Conservation (phyloP, 2,329 filamentous ascomycete species). For the Elsinoe ampelina region DNA sequence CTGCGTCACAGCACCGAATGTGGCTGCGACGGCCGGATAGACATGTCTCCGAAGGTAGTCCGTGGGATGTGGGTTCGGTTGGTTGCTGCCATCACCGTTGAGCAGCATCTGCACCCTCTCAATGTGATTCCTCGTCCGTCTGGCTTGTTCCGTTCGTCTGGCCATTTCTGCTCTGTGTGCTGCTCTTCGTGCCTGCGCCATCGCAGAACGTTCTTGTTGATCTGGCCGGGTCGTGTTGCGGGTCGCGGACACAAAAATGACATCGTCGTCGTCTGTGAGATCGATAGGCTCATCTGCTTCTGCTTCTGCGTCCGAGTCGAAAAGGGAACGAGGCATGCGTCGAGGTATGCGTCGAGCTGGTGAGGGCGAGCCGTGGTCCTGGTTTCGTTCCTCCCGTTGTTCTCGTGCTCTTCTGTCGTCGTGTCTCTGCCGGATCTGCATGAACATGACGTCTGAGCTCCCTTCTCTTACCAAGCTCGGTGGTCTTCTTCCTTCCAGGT, state of each 20-base stretch:
- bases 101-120: no score
- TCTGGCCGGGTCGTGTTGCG: no score
- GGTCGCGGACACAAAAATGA: conserved; percentile 20
- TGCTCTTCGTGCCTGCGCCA: background rate
- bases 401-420: conserved; percentile 17
- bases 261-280: conserved; percentile 28
- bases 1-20: background rate
- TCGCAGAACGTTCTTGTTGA: no score
- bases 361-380: conserved; percentile 12
- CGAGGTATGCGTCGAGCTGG: conserved; percentile 15
- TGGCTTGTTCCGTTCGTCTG: no score
- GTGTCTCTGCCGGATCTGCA: conserved; percentile 20
- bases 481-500: conserved; percentile 1
- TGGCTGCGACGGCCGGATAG: background rate
- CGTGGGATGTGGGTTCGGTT: no score
- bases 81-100: no score
- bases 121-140: no score
- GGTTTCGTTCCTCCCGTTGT: background rate
- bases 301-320: background rate
- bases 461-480: conserved; percentile 14
- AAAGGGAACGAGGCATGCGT: conserved; percentile 15
- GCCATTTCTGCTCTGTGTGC: background rate
- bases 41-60: background rate
- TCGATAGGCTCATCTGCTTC: conserved; percentile 24
- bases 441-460: conserved; percentile 41